These are phyloP conservation scores for Schwanniomyces pseudopolymorphus DNA, from an alignment of 805 yeast genomes.

Conservation along the genomic window DNA sequence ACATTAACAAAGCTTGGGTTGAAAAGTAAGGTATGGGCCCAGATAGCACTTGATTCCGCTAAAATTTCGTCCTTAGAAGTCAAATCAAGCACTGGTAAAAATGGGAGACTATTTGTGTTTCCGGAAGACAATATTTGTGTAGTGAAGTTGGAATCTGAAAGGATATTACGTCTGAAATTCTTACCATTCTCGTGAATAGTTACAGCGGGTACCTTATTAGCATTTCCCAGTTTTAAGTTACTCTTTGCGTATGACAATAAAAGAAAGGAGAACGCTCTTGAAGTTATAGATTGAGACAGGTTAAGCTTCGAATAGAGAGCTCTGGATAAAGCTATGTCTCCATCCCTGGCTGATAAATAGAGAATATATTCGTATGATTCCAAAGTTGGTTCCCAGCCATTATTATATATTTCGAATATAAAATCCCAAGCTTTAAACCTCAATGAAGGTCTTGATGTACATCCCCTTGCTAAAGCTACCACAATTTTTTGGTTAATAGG, in stretches of 20 bases:
- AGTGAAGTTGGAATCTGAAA: slow-evolving; percentile 24
- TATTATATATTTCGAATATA: slow-evolving; percentile 60
- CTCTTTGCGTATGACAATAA: slow-evolving; percentile 50
- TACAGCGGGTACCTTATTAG: slow-evolving; percentile 30
- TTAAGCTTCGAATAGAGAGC: slow-evolving; percentile 56
- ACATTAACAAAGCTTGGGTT: slow-evolving; percentile 44
- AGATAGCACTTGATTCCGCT: slow-evolving; percentile 77
- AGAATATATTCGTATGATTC: slow-evolving; percentile 66
- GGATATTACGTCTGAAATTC: slow-evolving; percentile 44
- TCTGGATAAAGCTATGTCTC: slow-evolving; percentile 71
- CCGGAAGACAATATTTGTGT: slow-evolving; percentile 3
- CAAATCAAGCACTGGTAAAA: slow-evolving; percentile 59
- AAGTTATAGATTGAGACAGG: slow-evolving; percentile 33
- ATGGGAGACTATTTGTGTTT: slow-evolving; percentile 55
- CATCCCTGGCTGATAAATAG: slow-evolving; percentile 74
- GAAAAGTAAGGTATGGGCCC: slow-evolving; percentile 52
- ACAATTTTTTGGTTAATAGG: slow-evolving; percentile 37
- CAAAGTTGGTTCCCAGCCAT: slow-evolving; percentile 41
- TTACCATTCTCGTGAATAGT: slow-evolving; percentile 46
- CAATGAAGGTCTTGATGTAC: slow-evolving; percentile 52
- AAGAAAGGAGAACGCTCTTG: slow-evolving; percentile 44
- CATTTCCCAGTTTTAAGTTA: slow-evolving; percentile 13
- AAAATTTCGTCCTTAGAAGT: slow-evolving; percentile 42
- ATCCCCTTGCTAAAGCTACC: slow-evolving; percentile 65
- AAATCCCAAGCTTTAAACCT: slow-evolving; percentile 72